Conservation (phyloP, 257 asterid genomes). For the Nicotiana noctiflora region DNA sequence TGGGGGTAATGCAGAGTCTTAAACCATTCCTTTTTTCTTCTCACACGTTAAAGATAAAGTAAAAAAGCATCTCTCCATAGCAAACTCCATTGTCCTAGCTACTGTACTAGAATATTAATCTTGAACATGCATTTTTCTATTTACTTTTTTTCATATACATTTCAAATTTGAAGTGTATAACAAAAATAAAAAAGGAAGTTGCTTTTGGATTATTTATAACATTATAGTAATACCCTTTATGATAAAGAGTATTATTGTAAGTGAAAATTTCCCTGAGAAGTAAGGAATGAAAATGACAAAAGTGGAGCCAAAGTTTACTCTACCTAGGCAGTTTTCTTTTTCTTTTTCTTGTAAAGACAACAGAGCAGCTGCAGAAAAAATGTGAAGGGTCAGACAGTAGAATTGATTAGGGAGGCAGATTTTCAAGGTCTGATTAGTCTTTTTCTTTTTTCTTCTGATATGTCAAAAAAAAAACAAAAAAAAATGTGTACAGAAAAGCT, state of each 20-base stretch:
- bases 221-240: not conserved
- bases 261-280: not conserved
- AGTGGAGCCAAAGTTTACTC: conserved; percentile 1
- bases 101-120: not conserved
- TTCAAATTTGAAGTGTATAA: not conserved
- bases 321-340: not conserved
- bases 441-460: conserved; percentile 4
- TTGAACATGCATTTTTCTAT: not conserved
- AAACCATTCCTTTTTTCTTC: conserved; percentile 19
- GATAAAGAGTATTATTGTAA: not conserved
- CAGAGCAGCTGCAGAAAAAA: not conserved
- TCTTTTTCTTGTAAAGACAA: not conserved
- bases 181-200: not conserved
- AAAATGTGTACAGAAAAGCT: not conserved
- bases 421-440: conserved; percentile 16
- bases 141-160: too few species aligned
- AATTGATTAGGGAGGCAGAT: not conserved
- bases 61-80: conserved; percentile 36
- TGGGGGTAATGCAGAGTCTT: conserved; percentile 9
- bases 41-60: conserved; percentile 53
- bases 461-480: not conserved
- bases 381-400: not conserved
- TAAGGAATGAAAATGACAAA: conserved; percentile 8
- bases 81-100: conserved; percentile 10
- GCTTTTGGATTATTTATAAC: not conserved